These are phyloP conservation scores for Fusarium fujikuroi DNA, from an alignment of 2,329 filamentous ascomycete species.

Conservation along the genomic window DNA sequence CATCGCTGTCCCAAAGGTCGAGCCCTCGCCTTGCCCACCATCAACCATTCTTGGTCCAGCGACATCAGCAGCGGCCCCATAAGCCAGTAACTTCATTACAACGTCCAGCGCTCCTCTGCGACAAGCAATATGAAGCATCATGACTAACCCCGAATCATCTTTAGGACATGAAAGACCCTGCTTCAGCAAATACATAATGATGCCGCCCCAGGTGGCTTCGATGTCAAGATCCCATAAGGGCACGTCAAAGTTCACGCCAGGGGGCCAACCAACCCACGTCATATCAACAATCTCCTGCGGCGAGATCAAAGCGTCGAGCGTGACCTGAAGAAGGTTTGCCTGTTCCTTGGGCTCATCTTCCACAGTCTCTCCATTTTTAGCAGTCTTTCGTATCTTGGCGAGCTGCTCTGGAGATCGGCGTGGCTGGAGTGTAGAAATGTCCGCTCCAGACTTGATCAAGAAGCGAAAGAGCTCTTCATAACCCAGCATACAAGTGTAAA, in stretches of 20 bases:
- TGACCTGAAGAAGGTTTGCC: constrained; percentile 3
- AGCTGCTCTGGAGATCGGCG: neutral
- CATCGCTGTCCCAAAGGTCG: constrained; percentile 1
- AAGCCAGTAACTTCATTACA: neutral
- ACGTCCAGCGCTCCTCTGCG: neutral
- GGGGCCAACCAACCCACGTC: constrained; percentile 19
- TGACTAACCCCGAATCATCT: neutral
- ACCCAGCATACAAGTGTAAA: constrained; percentile 11
- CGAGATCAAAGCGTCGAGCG: constrained; percentile 15
- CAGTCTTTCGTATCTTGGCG: neutral
- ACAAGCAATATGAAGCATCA: constrained; percentile 19
- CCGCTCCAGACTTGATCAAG: neutral
- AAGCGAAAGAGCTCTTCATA: constrained; percentile 2
- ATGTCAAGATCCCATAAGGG: constrained; percentile 1
- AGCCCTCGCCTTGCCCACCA: neutral
- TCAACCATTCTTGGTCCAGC: neutral
- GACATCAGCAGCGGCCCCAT: rapidly evolving
- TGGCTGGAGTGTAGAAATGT: neutral
- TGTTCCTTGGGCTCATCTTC: neutral
- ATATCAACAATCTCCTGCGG: constrained; percentile 8
- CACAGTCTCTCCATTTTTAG: rapidly evolving
- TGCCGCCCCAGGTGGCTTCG: neutral
- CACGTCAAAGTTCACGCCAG: neutral
- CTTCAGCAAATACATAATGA: neutral
- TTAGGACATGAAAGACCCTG: neutral